Percentiles rank a stretch among this genome's conserved stretches.
Evolutionary conservation across 2,329 filamentous ascomycete species (phyloP).

Genomic region (Trichophyton rubrum): DNA sequence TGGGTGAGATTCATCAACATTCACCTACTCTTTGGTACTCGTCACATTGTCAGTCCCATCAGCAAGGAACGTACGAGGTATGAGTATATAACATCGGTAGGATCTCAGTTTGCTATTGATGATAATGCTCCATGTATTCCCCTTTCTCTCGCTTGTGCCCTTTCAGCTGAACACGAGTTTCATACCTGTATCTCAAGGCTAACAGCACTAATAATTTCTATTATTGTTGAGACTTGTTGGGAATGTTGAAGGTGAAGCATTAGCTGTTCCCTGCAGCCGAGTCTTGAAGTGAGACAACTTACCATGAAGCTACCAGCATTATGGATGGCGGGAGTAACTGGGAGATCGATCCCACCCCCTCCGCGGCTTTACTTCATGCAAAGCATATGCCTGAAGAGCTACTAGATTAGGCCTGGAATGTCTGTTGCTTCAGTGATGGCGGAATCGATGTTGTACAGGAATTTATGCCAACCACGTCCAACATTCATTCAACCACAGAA

Average conservation of each 20-base stretch:
- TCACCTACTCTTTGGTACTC: neutral
- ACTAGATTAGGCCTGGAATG: neutral
- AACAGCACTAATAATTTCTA: neutral
- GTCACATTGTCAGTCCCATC: neutral
- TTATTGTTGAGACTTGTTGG: neutral
- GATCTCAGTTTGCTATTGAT: neutral
- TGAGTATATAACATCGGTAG: neutral
- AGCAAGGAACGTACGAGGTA: neutral
- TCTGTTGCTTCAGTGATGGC: neutral
- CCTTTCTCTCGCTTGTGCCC: neutral
- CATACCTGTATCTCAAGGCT: neutral
- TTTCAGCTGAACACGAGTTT: neutral
- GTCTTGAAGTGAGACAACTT: neutral
- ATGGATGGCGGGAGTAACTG: neutral
- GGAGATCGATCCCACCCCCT: neutral
- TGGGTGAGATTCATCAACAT: neutral
- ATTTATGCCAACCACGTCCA: neutral
- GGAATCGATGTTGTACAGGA: neutral
- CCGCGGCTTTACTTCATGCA: neutral
- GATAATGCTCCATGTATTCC: neutral
- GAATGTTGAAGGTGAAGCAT: neutral
- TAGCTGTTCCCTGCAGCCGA: neutral
- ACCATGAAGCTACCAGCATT: neutral
- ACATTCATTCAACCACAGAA: neutral
- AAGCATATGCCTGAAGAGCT: neutral